Evolutionary conservation across 768 basidiomycete genomes (phyloP), one percentile per base, ranked within the genome.

Genomic region (Psilocybe subaeruginosa): DNA sequence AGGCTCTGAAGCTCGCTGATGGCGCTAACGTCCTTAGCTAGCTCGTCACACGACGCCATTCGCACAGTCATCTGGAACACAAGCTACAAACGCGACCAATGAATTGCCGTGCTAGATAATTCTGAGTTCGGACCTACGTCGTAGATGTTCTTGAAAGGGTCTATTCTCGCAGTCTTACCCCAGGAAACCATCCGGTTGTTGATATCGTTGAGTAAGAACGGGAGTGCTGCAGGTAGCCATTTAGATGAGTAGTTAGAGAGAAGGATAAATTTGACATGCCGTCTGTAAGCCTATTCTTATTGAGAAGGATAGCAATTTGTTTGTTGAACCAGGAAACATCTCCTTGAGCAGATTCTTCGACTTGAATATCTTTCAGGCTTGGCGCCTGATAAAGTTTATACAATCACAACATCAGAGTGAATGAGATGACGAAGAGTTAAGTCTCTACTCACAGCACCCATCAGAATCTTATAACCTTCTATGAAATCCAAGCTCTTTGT

Each of bases 51-150:
- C 8, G 73, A 69, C 4, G 72, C 68, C 71, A 78, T 70, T 19
- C 77, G 72, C 3, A 76, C 67, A 3, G 75, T 79, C 71, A 78
- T 71, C 64, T 75, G 75, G 63, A 76, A 77, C 0, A 75, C 72
- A 39, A 78, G 67, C 77, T 78, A 47, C 47, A 43, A 14, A 56
- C 41, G 12, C 17, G 47, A 19, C 17, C 4, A 33, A 35, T n/a
- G 23, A 9, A n/a, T 23, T 23, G 23, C 23, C 23, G 0, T 23
- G 23, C 23, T 23, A 23, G 23, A 23, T 23, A 23, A 23, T 23
- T 23, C 23, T 23, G 23, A 23, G 23, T 23, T 23, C 23, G 23
- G 23, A n/a, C 68, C 45, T 60, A 75, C 76, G 47, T 74, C 72
- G 54, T 74, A 72, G 9, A 76, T 64, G 19, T 70, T 59, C 53